These are phyloP conservation scores for Leucocoprinus sp. DNA, from an alignment of 768 basidiomycete genomes.

Conservation along the genomic window DNA sequence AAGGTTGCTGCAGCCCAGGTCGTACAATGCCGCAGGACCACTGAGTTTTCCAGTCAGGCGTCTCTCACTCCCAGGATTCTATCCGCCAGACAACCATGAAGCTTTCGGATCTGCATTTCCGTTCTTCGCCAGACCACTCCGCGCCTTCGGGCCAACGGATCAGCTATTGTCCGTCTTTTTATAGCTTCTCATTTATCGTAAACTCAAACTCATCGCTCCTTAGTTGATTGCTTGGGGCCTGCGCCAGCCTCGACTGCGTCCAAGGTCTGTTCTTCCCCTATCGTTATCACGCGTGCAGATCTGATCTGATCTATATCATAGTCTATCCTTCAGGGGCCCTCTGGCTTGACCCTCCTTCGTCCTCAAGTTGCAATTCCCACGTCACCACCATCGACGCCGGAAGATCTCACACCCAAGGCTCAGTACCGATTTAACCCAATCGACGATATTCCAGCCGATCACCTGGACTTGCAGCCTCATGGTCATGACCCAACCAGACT, in stretches of 20 bases:
- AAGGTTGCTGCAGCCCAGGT: conserved; percentile 52
- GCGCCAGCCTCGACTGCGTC: no score
- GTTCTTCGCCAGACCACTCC: conserved; percentile 18
- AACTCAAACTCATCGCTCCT: not conserved
- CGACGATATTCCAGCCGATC: not conserved
- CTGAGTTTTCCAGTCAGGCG: conserved; percentile 14
- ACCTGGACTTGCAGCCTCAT: not conserved
- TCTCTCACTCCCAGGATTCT: conserved; percentile 45
- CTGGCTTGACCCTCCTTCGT: conserved; percentile 32
- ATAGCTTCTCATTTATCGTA: not conserved
- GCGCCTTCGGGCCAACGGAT: no score
- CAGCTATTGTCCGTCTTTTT: conserved; percentile 1
- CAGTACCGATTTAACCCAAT: not conserved
- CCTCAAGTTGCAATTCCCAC: not conserved
- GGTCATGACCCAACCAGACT: not conserved
- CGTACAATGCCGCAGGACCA: conserved; percentile 31
- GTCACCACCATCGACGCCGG: conserved; percentile 8
- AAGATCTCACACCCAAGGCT: not conserved
- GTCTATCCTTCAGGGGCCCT: conserved; percentile 12
- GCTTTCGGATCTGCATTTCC: conserved; percentile 46
- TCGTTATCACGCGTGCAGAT: no score
- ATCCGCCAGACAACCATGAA: conserved; percentile 64
- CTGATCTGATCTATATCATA: no score
- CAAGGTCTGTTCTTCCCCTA: no score
- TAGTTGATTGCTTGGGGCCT: no score